phyloP scores from a whole-genome alignment of 306 rosid genomes.

The Phaseolus lunatus region DNA sequence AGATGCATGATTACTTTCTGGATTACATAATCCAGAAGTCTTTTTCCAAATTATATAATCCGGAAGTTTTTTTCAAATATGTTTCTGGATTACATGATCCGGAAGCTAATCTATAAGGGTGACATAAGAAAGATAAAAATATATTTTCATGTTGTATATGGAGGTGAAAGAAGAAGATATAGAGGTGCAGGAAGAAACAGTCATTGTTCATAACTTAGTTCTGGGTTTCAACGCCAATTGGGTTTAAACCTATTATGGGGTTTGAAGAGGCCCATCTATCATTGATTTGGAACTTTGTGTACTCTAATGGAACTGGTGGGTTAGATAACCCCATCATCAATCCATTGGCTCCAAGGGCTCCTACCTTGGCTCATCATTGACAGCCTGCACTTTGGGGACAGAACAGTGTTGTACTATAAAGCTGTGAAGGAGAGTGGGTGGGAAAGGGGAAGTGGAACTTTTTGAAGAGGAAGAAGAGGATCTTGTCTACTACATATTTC shows the following conservation, averaged over 20 bases:
- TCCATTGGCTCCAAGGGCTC: constrained; percentile 44
- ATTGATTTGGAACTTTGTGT: constrained; percentile 39
- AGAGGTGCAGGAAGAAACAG: too few relatives aligned
- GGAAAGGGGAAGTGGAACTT: constrained; percentile 45
- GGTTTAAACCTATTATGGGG: background rate
- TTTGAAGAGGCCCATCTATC: background rate
- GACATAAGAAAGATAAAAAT: too few relatives aligned
- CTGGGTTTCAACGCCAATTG: too few relatives aligned
- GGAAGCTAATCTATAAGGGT: too few relatives aligned
- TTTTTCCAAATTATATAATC: too few relatives aligned
- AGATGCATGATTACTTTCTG: too few relatives aligned
- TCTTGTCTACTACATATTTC: constrained; percentile 29
- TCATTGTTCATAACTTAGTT: too few relatives aligned
- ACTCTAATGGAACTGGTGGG: constrained; percentile 23
- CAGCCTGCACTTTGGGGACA: constrained; percentile 42
- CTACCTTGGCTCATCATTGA: constrained; percentile 41
- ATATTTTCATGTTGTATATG: too few relatives aligned
- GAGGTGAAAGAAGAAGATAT: too few relatives aligned
- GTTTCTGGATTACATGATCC: too few relatives aligned
- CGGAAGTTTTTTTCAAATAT: too few relatives aligned
- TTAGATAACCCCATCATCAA: constrained; percentile 38
- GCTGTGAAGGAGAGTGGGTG: constrained; percentile 45
- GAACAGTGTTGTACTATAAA: constrained; percentile 39
- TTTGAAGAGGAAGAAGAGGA: constrained; percentile 39
- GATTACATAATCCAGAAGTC: too few relatives aligned